These are phyloP conservation scores for Backusella parvicylindrica DNA, from an alignment of 192 early-diverging fungal genomes.

Conservation along the genomic window DNA sequence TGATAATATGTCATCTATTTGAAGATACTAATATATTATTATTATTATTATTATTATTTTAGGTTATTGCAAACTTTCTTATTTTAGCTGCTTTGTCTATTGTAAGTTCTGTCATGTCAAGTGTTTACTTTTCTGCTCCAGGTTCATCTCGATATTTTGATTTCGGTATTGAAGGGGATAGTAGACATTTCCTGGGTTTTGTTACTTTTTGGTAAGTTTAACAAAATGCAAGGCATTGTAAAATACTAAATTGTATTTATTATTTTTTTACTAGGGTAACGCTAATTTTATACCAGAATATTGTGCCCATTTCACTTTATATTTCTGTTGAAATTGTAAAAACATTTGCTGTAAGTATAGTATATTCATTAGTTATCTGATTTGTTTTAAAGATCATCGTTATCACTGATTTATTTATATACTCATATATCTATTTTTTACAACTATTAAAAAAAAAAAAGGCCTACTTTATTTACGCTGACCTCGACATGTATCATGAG, in stretches of 20 bases:
- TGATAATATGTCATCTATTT: too few species aligned
- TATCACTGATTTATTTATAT: neutral
- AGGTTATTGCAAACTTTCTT: slow-evolving; percentile 79
- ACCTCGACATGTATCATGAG: slow-evolving; percentile 89
- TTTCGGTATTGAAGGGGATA: slow-evolving; percentile 45
- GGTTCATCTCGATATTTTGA: slow-evolving; percentile 52
- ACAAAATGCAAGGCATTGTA: neutral
- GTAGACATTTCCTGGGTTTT: slow-evolving; percentile 56
- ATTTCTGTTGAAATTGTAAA: slow-evolving; percentile 93
- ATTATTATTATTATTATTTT: too few species aligned
- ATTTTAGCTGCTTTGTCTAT: slow-evolving; percentile 74
- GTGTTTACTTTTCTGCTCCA: slow-evolving; percentile 56
- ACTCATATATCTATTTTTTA: neutral
- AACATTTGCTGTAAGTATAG: slow-evolving; percentile 64
- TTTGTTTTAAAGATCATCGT: too few species aligned
- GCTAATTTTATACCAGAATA: slow-evolving; percentile 91
- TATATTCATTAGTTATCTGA: neutral
- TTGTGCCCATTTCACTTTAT: slow-evolving; percentile 94
- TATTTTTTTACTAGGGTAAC: slow-evolving; percentile 54
- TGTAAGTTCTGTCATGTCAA: slow-evolving; percentile 62
- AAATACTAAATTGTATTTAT: neutral
- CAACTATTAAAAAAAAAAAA: slow-evolving; percentile 4
- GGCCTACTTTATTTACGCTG: slow-evolving; percentile 91
- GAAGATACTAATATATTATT: slow-evolving; percentile 10
- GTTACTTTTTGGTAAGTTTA: slow-evolving; percentile 64